Percentiles rank a stretch among this genome's conserved stretches.
phyloP scores from a whole-genome alignment of 257 asterid species.

The Perilla frutescens region DNA sequence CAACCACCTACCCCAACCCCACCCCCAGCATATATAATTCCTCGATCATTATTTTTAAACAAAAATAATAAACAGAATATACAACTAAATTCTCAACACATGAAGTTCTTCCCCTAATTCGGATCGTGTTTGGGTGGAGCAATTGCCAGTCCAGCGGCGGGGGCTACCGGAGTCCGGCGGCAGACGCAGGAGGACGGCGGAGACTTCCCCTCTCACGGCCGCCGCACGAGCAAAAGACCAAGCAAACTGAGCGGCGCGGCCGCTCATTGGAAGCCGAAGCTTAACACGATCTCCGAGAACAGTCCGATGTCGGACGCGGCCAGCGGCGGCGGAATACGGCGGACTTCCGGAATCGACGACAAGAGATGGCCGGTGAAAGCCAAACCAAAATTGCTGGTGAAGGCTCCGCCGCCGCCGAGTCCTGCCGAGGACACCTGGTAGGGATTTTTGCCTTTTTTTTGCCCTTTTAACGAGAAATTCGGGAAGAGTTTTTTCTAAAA shows the following conservation, averaged over 20 bases:
- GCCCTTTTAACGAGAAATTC: not conserved
- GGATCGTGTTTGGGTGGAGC: slow-evolving; percentile 53
- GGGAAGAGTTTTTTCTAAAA: not conserved
- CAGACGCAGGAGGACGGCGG: slow-evolving; percentile 20
- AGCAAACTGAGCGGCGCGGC: slow-evolving; percentile 25
- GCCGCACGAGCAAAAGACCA: not conserved
- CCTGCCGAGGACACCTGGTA: slow-evolving; percentile 41
- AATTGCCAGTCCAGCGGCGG: slow-evolving; percentile 36
- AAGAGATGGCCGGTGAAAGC: slow-evolving; percentile 28
- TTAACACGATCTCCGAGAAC: slow-evolving; percentile 53
- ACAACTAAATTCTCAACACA: slow-evolving; percentile 5
- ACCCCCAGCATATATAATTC: not conserved
- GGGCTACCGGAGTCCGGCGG: not conserved
- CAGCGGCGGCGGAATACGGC: slow-evolving; percentile 7
- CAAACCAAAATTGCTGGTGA: slow-evolving; percentile 33
- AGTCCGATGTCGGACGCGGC: slow-evolving; percentile 25
- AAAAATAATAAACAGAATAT: not conserved
- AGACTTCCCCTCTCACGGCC: not conserved
- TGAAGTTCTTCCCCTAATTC: slow-evolving; percentile 47
- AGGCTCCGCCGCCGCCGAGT: slow-evolving; percentile 26
- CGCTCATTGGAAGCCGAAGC: slow-evolving; percentile 57
- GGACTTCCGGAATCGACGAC: not conserved
- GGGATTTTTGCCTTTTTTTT: not conserved
- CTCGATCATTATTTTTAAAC: not conserved
- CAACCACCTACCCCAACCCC: not conserved